Conservation (phyloP, 352 stramenopile species). For the Phytophthora sp. region DNA sequence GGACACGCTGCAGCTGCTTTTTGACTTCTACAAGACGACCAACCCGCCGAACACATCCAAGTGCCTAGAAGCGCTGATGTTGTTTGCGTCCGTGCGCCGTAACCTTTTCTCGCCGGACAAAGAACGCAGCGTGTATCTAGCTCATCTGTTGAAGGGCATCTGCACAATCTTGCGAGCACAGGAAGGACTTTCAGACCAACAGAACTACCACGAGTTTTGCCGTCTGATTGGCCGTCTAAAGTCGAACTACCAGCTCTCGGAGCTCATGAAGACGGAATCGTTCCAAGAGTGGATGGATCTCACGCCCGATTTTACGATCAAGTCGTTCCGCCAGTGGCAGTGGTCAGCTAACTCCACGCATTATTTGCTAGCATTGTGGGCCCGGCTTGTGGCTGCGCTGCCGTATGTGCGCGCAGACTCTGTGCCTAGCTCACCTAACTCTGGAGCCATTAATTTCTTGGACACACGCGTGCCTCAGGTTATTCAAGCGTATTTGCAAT, state of each 20-base stretch:
- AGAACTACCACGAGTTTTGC: constrained; percentile 99
- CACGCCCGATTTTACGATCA: constrained; percentile 96
- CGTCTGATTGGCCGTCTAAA: constrained; percentile 97
- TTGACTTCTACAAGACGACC: constrained; percentile 97
- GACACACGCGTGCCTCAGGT: constrained; percentile 85
- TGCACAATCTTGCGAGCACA: constrained; percentile 94
- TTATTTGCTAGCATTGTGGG: constrained; percentile 97
- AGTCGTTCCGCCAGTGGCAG: constrained; percentile 97
- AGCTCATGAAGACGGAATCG: constrained; percentile 96
- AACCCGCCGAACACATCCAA: constrained; percentile 94
- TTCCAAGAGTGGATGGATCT: constrained; percentile 98
- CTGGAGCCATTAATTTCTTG: constrained; percentile 65
- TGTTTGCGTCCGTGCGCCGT: constrained; percentile 94
- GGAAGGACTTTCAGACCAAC: constrained; percentile 96
- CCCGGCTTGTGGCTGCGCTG: constrained; percentile 94
- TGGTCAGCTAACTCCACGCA: constrained; percentile 95
- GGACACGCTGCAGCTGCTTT: constrained; percentile 94
- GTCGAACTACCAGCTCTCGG: constrained; percentile 98
- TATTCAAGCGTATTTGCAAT: constrained; percentile 96
- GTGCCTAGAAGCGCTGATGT: constrained; percentile 96
- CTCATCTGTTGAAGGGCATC: constrained; percentile 94
- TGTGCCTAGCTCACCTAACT: constrained; percentile 53
- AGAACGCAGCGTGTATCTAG: constrained; percentile 94
- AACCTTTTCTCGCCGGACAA: constrained; percentile 98
- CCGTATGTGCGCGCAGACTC: constrained; percentile 93